Conservation (phyloP, 2,329 filamentous ascomycete species). For the Sclerotinia borealis region DNA sequence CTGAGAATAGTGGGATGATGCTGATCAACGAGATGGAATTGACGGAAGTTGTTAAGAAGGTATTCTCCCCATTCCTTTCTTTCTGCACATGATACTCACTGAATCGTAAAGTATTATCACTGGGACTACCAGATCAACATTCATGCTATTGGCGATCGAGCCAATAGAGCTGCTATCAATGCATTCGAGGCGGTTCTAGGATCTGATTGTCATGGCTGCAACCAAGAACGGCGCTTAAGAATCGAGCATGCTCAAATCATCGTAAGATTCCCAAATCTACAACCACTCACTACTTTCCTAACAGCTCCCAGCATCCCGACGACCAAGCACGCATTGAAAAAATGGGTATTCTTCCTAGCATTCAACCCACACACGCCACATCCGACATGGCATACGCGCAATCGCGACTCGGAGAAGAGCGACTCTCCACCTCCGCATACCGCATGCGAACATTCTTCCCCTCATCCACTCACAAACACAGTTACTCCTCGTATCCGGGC, state of each 20-base stretch:
- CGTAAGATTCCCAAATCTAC: constrained; percentile 14
- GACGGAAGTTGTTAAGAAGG: constrained; percentile 41
- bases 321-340: constrained; percentile 55
- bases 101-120: constrained; percentile 43
- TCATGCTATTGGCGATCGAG: constrained; percentile 65
- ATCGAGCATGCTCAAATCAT: constrained; percentile 69
- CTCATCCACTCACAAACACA: constrained; percentile 21
- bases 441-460: constrained; percentile 57
- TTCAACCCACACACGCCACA: constrained; percentile 65
- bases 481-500: constrained; percentile 21
- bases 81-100: background rate
- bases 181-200: constrained; percentile 53
- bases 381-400: constrained; percentile 65
- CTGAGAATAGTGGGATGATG: constrained; percentile 55
- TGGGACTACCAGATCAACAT: constrained; percentile 62
- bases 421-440: constrained; percentile 54
- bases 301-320: constrained; percentile 41
- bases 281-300: background rate
- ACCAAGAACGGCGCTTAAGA: constrained; percentile 52
- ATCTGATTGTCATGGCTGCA: constrained; percentile 49
- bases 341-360: constrained; percentile 59
- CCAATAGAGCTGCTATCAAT: constrained; percentile 58
- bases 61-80: constrained; percentile 7
- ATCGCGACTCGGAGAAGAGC: constrained; percentile 49
- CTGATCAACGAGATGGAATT: constrained; percentile 59